Conservation (phyloP, 2,329 filamentous ascomycete species). For the Ascochyta pisi region DNA sequence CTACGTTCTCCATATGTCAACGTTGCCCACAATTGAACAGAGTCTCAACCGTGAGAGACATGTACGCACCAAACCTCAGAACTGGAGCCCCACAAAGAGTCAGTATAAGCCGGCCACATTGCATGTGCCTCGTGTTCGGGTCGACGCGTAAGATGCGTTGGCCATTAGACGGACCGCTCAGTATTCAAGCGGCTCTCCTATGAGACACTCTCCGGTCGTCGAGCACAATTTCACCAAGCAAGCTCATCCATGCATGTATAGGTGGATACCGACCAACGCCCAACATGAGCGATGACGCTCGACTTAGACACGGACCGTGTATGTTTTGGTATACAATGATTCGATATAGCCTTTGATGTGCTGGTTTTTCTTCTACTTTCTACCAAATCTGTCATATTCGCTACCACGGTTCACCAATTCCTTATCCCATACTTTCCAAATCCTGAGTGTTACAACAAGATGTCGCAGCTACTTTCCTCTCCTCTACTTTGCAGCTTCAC, state of each 20-base stretch:
- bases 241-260: conserved; percentile 9
- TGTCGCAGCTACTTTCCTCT: not conserved
- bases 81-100: too few relatives aligned
- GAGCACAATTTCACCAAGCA: conserved; percentile 4
- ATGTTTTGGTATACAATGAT: not conserved
- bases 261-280: conserved; percentile 3
- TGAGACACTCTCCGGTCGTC: not conserved
- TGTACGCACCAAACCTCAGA: too few relatives aligned
- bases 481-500: not conserved
- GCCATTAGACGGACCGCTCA: not conserved
- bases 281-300: conserved; percentile 1
- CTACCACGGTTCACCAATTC: not conserved
- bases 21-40: too few relatives aligned
- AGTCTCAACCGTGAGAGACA: too few relatives aligned
- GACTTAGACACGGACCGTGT: conserved; percentile 1
- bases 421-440: not conserved
- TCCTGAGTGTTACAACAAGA: not conserved
- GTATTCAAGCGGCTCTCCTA: not conserved
- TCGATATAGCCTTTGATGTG: not conserved
- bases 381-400: not conserved
- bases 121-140: not conserved
- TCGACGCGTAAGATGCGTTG: not conserved
- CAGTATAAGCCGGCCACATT: not conserved
- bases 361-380: not conserved
- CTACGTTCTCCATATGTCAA: too few relatives aligned